These are phyloP conservation scores for Apiospora saccharicola DNA, from an alignment of 2,329 filamentous ascomycete genomes.

Conservation along the genomic window DNA sequence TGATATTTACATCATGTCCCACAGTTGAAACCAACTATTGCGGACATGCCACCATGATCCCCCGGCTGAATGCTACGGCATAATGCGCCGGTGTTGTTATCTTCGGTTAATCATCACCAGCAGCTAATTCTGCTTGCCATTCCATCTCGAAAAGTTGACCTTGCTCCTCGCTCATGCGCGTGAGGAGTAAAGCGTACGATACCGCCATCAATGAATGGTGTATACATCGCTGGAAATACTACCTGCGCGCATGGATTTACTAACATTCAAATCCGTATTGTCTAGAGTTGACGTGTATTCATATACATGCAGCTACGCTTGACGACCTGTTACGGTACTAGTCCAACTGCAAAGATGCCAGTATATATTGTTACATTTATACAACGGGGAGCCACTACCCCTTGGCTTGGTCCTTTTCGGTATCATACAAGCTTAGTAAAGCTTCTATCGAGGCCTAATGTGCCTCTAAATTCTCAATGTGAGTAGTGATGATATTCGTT, in stretches of 20 bases:
- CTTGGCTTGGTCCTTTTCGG: background rate
- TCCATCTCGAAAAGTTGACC: background rate
- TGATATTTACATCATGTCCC: background rate
- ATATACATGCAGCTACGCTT: background rate
- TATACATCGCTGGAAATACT: background rate
- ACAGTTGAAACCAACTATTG: background rate
- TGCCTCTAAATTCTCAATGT: background rate
- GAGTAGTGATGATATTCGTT: background rate
- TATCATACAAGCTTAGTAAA: slow-evolving; percentile 17
- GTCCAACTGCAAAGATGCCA: background rate
- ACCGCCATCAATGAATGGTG: background rate
- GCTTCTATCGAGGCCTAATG: slow-evolving; percentile 1
- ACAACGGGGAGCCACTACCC: background rate
- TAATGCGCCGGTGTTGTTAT: background rate
- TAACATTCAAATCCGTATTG: background rate
- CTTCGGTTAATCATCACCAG: too few species aligned
- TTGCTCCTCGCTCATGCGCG: background rate
- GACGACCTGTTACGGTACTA: background rate
- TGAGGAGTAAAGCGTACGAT: background rate
- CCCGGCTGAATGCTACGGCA: background rate
- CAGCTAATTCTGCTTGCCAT: too few species aligned
- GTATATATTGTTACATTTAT: slow-evolving; percentile 21
- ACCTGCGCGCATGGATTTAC: background rate
- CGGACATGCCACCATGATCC: background rate
- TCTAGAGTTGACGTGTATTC: background rate